These are phyloP conservation scores for Pichia sp. DNA, from an alignment of 1,139 yeast genomes.

Conservation along the genomic window DNA sequence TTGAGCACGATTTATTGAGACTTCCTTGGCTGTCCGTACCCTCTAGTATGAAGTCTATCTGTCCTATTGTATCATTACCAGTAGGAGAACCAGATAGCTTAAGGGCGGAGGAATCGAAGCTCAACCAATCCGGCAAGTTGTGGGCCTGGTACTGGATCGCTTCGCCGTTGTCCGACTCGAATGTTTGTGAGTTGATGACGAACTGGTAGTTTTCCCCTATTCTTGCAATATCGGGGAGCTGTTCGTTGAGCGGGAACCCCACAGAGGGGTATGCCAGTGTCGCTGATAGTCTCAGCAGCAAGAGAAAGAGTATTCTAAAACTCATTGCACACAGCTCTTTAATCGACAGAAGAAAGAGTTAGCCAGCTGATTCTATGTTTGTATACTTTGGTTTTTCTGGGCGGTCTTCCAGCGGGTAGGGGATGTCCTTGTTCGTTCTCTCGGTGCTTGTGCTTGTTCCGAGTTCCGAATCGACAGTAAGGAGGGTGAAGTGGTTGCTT, in stretches of 20 bases:
- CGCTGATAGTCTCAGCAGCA: slow-evolving; percentile 1
- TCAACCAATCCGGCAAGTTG: slow-evolving; percentile 71
- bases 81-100: slow-evolving; percentile 69
- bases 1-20: slow-evolving; percentile 42
- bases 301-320: neutral
- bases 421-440: neutral
- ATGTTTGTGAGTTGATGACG: slow-evolving; percentile 69
- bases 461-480: neutral
- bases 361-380: neutral
- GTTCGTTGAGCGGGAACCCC: slow-evolving; percentile 79
- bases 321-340: slow-evolving; percentile 1
- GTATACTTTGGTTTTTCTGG: neutral
- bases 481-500: neutral
- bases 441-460: neutral
- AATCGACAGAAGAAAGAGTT: neutral
- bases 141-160: slow-evolving; percentile 53
- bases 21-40: slow-evolving; percentile 60
- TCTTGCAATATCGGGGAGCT: slow-evolving; percentile 84
- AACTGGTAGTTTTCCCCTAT: slow-evolving; percentile 60
- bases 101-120: slow-evolving; percentile 58
- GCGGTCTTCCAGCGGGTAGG: too few relatives aligned
- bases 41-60: slow-evolving; percentile 44
- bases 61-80: slow-evolving; percentile 38
- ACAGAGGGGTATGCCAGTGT: slow-evolving; percentile 40
- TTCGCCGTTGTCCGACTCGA: slow-evolving; percentile 41